Percentiles rank a stretch among this genome's conserved stretches.
Evolutionary conservation across 2,329 filamentous ascomycete species (phyloP).

Genomic region (Colletotrichum karsti): DNA sequence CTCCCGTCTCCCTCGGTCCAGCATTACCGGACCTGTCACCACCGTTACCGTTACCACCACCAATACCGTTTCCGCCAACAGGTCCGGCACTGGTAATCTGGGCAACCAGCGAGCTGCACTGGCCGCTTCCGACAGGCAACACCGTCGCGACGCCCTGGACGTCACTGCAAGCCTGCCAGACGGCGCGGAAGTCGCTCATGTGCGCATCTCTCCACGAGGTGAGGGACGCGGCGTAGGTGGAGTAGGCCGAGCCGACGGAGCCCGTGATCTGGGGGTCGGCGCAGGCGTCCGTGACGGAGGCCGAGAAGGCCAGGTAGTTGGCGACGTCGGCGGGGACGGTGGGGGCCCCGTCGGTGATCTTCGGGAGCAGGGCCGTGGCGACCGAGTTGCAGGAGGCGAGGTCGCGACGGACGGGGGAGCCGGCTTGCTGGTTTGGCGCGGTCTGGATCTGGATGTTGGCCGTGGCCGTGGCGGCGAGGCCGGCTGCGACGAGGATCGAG

Average conservation of each 20-base stretch:
- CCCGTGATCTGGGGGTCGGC: constrained; percentile 37
- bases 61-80: not conserved
- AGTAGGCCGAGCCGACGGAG: constrained; percentile 35
- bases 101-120: constrained; percentile 25
- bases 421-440: not conserved
- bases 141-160: constrained; percentile 31
- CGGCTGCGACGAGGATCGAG: not conserved
- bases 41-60: not conserved
- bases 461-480: not conserved
- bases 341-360: constrained; percentile 32
- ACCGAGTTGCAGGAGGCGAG: constrained; percentile 26
- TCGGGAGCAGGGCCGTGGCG: constrained; percentile 30
- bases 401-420: constrained; percentile 8
- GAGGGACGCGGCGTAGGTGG: constrained; percentile 32
- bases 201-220: constrained; percentile 34
- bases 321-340: constrained; percentile 30
- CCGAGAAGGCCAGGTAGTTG: constrained; percentile 32
- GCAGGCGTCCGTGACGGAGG: constrained; percentile 33
- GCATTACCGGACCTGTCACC: not conserved
- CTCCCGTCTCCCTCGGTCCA: constrained; percentile 10
- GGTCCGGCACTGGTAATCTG: constrained; percentile 21
- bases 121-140: constrained; percentile 1
- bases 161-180: constrained; percentile 38
- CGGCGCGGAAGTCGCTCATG: constrained; percentile 27
- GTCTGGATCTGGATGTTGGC: not conserved